A percentile compares a stretch with the other conserved stretches of the same genome.
phyloP scores from a whole-genome alignment of 2,329 filamentous ascomycete genomes.

The Aureobasidium mangrovei region DNA sequence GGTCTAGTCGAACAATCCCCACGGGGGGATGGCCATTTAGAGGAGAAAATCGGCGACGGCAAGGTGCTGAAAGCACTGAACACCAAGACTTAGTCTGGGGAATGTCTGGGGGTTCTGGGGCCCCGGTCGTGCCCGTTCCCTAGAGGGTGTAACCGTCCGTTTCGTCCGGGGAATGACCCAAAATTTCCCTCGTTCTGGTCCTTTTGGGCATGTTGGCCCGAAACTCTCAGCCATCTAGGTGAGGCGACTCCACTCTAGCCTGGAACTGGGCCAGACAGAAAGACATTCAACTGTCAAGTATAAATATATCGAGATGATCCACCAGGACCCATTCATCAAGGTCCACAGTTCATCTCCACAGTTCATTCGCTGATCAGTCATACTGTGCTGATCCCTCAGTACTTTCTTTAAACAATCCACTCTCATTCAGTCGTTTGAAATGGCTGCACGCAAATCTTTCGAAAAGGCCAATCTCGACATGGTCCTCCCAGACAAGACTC shows the following conservation, averaged over 20 bases:
- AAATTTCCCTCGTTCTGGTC: too few relatives aligned
- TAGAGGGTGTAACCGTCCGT: too few relatives aligned
- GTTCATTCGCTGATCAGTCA: neutral
- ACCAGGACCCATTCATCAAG: neutral
- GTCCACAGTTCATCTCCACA: neutral
- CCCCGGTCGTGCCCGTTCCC: too few relatives aligned
- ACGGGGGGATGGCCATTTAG: too few relatives aligned
- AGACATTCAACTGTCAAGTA: neutral
- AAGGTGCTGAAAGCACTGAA: too few relatives aligned
- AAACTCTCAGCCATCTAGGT: too few relatives aligned
- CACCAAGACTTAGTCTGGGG: too few relatives aligned
- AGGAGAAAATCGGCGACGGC: too few relatives aligned
- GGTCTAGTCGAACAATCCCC: neutral
- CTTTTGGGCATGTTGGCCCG: too few relatives aligned
- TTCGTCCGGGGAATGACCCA: too few relatives aligned
- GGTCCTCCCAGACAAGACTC: conserved; percentile 17
- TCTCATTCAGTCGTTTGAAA: neutral
- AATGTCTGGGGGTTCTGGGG: too few relatives aligned
- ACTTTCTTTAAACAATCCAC: neutral
- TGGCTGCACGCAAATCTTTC: neutral
- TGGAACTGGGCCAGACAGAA: neutral
- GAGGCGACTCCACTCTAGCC: too few relatives aligned
- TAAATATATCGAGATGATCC: neutral
- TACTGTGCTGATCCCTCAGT: neutral
- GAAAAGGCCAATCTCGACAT: conserved; percentile 15